These are phyloP conservation scores for Penstemon barbatus DNA, from an alignment of 257 asterid genomes.

Conservation along the genomic window DNA sequence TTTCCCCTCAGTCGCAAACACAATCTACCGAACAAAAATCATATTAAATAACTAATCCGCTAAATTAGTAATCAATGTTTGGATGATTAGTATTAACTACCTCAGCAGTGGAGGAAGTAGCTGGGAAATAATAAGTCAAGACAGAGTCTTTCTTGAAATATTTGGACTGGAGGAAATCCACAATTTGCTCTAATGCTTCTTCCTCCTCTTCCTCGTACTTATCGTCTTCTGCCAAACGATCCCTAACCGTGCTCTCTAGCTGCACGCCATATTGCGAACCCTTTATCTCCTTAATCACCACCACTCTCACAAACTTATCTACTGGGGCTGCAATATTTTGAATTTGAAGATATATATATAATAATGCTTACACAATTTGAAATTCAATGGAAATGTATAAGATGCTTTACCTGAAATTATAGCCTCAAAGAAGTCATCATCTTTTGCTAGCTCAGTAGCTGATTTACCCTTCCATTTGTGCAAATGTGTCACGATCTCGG, in stretches of 20 bases:
- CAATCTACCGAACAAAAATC: constrained; percentile 40
- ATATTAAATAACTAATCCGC: neutral
- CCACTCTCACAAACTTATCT: constrained; percentile 65
- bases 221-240: constrained; percentile 71
- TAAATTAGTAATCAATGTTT: neutral
- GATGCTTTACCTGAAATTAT: constrained; percentile 50
- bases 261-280: constrained; percentile 91
- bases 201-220: constrained; percentile 86
- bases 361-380: neutral
- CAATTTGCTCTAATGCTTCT: constrained; percentile 59
- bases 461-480: constrained; percentile 73
- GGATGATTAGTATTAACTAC: constrained; percentile 20
- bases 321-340: constrained; percentile 59
- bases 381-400: neutral
- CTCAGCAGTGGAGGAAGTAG: constrained; percentile 47
- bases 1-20: constrained; percentile 55
- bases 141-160: constrained; percentile 59
- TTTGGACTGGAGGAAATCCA: constrained; percentile 68
- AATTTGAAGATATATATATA: neutral
- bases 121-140: constrained; percentile 62
- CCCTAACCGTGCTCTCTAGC: constrained; percentile 75
- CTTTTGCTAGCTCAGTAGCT: constrained; percentile 49
- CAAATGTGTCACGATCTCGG: constrained; percentile 55
- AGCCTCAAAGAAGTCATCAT: constrained; percentile 76
- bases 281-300: constrained; percentile 93